Base-by-base conservation (phyloP, 768 basidiomycete genomes). In the Naganishia antarctica region DNA sequence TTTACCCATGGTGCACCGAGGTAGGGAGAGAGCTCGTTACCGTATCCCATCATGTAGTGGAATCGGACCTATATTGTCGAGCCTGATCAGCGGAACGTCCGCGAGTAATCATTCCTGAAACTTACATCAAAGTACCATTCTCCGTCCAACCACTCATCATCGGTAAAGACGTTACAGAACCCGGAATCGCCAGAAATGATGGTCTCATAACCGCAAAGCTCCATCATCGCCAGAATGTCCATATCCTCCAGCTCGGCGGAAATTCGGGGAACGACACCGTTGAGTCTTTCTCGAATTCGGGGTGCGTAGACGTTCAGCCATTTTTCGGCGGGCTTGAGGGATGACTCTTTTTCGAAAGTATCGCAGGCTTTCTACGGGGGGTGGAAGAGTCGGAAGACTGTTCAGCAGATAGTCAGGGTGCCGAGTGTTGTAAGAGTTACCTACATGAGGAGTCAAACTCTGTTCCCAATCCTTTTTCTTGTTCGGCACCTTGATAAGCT, bases 301-400 rank as follows among this genome's bases (percentile, higher is more conserved):
- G 70, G 70, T 0, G 73, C 78, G 59, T 73, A 78, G 15, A 72
- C 66, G 2, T 67, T 62, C 2, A 80, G 67, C 78, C 78, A 80
- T n/a, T 71, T 48, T 37, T 69, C 70, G 4, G 76, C 78, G 16
- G 76, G 73, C 46, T 69, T 65, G 15, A 78, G 72, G 15, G 72
- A 73, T 13, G 70, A 61, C 51, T 74, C 66, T 65, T 80, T 80
- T 28, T 77, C 71, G 66, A 78, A 80, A 3, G 74, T 69, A 59
- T 73, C 73, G 69, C 79, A 80, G 18, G 78, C 76, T 71, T 80
- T 80, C 53, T 57, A n/a, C n/a, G n/a, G n/a, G n/a, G n/a, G n/a
- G n/a, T n/a, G n/a, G n/a, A n/a, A n/a, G n/a, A n/a, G n/a, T n/a
- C n/a, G n/a, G n/a, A n/a, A 34, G 3, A 31, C 4, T 6, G 23